Evolutionary conservation across 768 basidiomycete species (phyloP), one percentile per base, ranked within the genome.

Genomic region (Baorangia bicolor): DNA sequence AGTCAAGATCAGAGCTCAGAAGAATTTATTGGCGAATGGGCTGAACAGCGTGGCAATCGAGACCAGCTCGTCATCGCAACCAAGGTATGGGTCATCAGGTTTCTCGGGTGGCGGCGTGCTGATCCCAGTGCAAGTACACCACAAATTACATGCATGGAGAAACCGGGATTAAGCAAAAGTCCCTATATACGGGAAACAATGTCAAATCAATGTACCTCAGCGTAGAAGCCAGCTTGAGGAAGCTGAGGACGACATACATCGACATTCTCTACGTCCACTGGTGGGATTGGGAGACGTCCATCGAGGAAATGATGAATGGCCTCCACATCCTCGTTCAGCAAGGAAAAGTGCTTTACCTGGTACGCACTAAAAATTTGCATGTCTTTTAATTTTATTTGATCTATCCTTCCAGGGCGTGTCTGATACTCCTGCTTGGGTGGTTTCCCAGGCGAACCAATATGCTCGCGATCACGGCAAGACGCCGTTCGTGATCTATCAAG

Each of bases 1-100:
- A 81, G 78, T 51, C 82, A 86, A 58, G 77, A 83, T 53, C 83
- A 80, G 56, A 63, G 75, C n/a, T 83, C 81, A 4, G 85, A 88
- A 63, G 57, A 60, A 47, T 77, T 79, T 61, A 72, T 81, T 20
- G 80, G 81, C 9, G 80, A 81, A 59, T 82, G 81, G 79, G 77
- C 76, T 63, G 73, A 76, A 56, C 46, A 58, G 28, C 69, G 78
- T n/a, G 71, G 69, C 0, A 72, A 75, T 51, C 70, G 81, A 38
- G 77, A 82, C 55, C 77, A 80, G 45, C 72, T 82, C n/a, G 69
- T 81, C 59, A 66, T 81, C 31, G 79, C 80, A 0, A 78, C 80
- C 31, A 81, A 75, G 73, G 34, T n/a, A n/a, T n/a, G n/a, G n/a
- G n/a, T n/a, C n/a, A n/a, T n/a, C n/a, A n/a, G n/a, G n/a, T n/a